Conservation (phyloP, 2,329 filamentous ascomycete genomes). For the Penicillium carneum region DNA sequence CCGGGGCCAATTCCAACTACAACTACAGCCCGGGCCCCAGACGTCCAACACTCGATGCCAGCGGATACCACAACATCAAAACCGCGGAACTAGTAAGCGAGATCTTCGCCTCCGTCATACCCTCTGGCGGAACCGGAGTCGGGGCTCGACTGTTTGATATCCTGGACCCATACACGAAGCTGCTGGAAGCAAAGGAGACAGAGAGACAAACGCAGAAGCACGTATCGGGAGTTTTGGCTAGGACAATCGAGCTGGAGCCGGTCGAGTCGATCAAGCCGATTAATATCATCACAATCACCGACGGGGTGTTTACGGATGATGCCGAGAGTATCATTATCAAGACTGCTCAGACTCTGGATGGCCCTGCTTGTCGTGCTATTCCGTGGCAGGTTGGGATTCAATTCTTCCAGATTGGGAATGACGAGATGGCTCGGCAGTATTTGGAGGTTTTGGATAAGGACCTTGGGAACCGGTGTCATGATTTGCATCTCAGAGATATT, state of each 20-base stretch:
- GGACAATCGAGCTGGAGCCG: conserved; percentile 58
- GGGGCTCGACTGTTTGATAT: conserved; percentile 75
- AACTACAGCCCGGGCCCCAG: conserved; percentile 40
- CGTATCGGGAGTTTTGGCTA: conserved; percentile 55
- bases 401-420: conserved; percentile 91
- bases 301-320: conserved; percentile 82
- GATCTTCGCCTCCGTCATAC: conserved; percentile 74
- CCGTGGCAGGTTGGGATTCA: conserved; percentile 88
- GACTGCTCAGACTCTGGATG: conserved; percentile 70
- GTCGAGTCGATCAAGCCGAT: conserved; percentile 70
- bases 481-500: conserved; percentile 72
- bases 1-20: neutral
- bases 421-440: conserved; percentile 68
- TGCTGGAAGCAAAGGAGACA: conserved; percentile 56
- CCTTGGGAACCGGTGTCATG: conserved; percentile 61
- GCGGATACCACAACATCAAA: conserved; percentile 71
- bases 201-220: conserved; percentile 48
- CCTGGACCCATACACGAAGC: conserved; percentile 72
- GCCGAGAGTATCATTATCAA: conserved; percentile 72
- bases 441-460: conserved; percentile 79
- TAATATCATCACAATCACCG: conserved; percentile 92
- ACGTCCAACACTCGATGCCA: conserved; percentile 45
- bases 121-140: conserved; percentile 74
- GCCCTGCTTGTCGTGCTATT: conserved; percentile 70
- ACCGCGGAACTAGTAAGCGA: conserved; percentile 64